These are phyloP conservation scores for Coniella vitis DNA, from an alignment of 2,329 filamentous ascomycete genomes.

Conservation along the genomic window DNA sequence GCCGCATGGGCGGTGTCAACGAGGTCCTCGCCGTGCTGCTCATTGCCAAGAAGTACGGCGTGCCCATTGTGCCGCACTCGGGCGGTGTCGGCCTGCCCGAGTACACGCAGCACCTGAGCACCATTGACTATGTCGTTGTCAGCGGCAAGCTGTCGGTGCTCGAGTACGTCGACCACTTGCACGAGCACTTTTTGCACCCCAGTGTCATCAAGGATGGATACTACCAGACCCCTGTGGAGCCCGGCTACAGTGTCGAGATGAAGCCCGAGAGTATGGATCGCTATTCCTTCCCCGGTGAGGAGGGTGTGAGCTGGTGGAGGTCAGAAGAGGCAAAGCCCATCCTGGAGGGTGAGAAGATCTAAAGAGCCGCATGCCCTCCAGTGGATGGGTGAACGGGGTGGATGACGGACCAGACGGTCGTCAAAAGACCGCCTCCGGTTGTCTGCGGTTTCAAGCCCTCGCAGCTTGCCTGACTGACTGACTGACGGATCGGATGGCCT, in stretches of 20 bases:
- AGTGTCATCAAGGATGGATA: constrained; percentile 75
- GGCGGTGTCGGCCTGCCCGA: constrained; percentile 87
- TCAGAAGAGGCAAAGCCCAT: constrained; percentile 72
- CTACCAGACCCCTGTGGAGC: constrained; percentile 75
- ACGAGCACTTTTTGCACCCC: constrained; percentile 87
- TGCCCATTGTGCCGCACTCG: constrained; percentile 83
- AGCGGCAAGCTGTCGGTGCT: constrained; percentile 73
- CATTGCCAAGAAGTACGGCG: constrained; percentile 70
- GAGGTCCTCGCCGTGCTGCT: constrained; percentile 86
- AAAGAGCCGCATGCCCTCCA: constrained; percentile 7
- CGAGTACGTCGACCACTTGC: constrained; percentile 88
- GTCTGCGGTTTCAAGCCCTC: too few species aligned
- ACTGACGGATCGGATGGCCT: too few species aligned
- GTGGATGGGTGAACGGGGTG: too few species aligned
- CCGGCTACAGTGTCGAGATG: constrained; percentile 93
- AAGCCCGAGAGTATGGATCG: constrained; percentile 78
- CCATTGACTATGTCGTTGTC: constrained; percentile 87
- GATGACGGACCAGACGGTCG: too few species aligned
- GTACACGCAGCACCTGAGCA: constrained; percentile 88
- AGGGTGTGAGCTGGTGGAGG: constrained; percentile 80
- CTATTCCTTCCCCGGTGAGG: constrained; percentile 69
- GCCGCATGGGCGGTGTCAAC: constrained; percentile 83
- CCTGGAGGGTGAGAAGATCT: constrained; percentile 55
- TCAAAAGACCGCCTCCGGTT: too few species aligned
- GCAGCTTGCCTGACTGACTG: too few species aligned